Evolutionary conservation across 2,329 filamentous ascomycete genomes (phyloP), one percentile per base, ranked within the genome.

Genomic region (Lojkania enalia): DNA sequence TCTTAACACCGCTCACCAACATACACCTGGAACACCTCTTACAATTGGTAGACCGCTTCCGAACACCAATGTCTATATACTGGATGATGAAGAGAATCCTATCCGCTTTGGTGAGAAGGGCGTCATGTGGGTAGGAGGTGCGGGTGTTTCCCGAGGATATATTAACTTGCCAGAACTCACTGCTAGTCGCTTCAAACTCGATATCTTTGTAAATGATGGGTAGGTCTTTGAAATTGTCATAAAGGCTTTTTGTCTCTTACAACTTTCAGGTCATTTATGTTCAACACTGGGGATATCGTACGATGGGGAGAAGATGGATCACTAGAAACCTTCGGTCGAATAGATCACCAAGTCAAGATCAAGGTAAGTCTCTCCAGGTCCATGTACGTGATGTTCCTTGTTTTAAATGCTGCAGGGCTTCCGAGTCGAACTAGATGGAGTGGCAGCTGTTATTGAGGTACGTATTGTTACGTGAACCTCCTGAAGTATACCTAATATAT

Each of bases 341-440:
- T 72, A n/a, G 81, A 84, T 52, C 80, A 83, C 48, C 81, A 84
- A 57, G 77, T 84, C 47, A 84, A 84, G 63, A 74, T 84, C 57
- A 81, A 82, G 52, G 64, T 64, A 46, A 33, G 42, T 21, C 4
- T 15, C 13, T 23, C 12, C n/a, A n/a, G n/a, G n/a, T n/a, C n/a
- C n/a, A n/a, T n/a, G n/a, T 7, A 3, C 15, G 4, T 31, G 12
- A 25, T 19, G n/a, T 5, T 19, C 19, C 5, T 13, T 21, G 30
- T 25, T 11, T 7, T 30, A 9, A 19, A 43, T 63, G 20, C 13
- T 5, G 0, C n/a, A 67, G 73, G 80, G 81, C 5, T 83, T 83
- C 58, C 77, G 81, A 18, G 77, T 84, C 35, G 80, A 84, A 60
- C 74, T 84, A 7, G 80, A 83, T 43, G 78, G 80, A 25, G 75